Conservation (phyloP, 2,329 filamentous ascomycete genomes). For the Aspergillus oerlinghausenensis region DNA sequence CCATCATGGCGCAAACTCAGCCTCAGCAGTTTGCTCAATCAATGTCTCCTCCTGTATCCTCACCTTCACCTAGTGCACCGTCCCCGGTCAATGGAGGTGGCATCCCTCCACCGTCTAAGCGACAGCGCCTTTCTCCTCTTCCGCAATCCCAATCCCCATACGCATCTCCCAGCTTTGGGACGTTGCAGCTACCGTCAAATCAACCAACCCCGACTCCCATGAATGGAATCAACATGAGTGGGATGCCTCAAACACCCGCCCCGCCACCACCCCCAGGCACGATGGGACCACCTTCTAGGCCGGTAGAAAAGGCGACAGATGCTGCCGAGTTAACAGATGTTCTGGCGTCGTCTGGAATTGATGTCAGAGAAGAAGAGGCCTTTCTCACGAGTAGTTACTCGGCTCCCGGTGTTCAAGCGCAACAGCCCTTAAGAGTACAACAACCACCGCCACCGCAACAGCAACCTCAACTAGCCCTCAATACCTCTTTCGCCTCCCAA, state of each 20-base stretch:
- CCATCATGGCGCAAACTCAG: constrained; percentile 58
- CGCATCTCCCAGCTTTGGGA: constrained; percentile 54
- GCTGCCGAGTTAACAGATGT: constrained; percentile 75
- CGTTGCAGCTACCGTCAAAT: constrained; percentile 42
- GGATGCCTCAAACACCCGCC: constrained; percentile 44
- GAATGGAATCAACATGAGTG: constrained; percentile 47
- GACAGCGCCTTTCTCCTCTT: constrained; percentile 66
- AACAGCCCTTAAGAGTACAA: constrained; percentile 28
- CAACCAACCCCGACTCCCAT: constrained; percentile 24
- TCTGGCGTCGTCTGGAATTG: constrained; percentile 77
- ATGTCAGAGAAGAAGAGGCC: constrained; percentile 81
- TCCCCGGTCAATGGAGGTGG: constrained; percentile 44
- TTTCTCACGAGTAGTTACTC: constrained; percentile 60
- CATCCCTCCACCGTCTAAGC: constrained; percentile 67
- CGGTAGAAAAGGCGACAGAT: constrained; percentile 50
- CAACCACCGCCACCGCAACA: constrained; percentile 38
- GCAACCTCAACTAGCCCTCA: constrained; percentile 36
- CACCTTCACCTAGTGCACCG: constrained; percentile 57
- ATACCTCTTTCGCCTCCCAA: constrained; percentile 37
- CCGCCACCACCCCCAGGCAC: constrained; percentile 41
- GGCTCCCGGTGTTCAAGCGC: constrained; percentile 37
- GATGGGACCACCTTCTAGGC: constrained; percentile 62
- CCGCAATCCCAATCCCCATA: constrained; percentile 61
- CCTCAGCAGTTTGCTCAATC: constrained; percentile 48
- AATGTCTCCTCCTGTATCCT: constrained; percentile 60